Conservation (phyloP, 2,329 filamentous ascomycete species). For the Aspergillus sp. region DNA sequence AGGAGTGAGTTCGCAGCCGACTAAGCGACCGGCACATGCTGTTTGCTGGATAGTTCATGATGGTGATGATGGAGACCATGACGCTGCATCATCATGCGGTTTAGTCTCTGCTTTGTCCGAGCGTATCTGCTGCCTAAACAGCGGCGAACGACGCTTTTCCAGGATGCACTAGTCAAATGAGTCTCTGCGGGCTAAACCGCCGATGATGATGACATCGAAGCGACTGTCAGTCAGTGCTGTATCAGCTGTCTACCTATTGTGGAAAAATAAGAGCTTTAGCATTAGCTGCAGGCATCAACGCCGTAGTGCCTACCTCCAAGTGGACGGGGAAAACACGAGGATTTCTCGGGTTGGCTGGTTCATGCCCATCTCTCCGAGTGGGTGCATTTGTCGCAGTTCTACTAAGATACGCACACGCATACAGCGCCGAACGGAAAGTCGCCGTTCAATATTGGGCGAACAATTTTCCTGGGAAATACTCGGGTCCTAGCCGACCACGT, state of each 20-base stretch:
- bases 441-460: background rate
- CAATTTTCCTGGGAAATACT: background rate
- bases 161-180: background rate
- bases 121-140: background rate
- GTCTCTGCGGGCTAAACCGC: background rate
- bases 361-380: background rate
- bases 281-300: slow-evolving; percentile 1
- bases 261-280: background rate
- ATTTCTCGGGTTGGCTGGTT: background rate
- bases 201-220: slow-evolving; percentile 1
- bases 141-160: background rate
- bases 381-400: background rate
- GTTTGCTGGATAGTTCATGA: too few species aligned
- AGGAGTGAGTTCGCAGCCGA: background rate
- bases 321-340: background rate
- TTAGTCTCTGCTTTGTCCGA: background rate
- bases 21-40: background rate
- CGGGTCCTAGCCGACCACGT: background rate
- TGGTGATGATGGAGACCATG: background rate
- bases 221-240: background rate
- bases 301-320: background rate
- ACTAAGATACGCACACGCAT: slow-evolving; percentile 1
- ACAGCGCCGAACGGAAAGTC: background rate
- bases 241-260: background rate
- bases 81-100: slow-evolving; percentile 3